Evolutionary conservation across 495 filamentous ascomycete genomes (phyloP).

Genomic region (Annulohypoxylon bovei): DNA sequence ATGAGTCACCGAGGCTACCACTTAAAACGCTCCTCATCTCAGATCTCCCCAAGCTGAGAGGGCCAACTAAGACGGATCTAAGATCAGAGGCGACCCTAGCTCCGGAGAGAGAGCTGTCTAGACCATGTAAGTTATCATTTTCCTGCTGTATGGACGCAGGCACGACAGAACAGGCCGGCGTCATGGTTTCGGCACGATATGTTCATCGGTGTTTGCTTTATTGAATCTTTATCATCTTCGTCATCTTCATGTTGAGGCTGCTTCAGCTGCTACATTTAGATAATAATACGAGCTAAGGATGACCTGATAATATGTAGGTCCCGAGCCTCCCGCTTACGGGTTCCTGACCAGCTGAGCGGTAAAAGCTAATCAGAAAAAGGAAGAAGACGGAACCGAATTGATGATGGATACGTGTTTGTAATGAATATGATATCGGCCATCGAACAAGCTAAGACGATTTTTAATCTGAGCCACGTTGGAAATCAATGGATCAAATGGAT

Average conservation of each 20-base stretch:
- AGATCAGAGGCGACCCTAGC: background rate
- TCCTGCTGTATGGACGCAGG: background rate
- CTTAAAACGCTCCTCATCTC: background rate
- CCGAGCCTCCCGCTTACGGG: slow-evolving; percentile 10
- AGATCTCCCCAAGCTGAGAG: slow-evolving; percentile 1
- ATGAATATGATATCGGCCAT: slow-evolving; percentile 23
- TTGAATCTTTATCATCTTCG: background rate
- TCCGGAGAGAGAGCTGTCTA: background rate
- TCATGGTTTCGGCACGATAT: background rate
- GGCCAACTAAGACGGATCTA: background rate
- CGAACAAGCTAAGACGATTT: slow-evolving; percentile 8
- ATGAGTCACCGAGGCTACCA: slow-evolving; percentile 2
- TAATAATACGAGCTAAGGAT: background rate
- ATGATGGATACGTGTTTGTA: slow-evolving; percentile 40
- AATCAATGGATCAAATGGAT: background rate
- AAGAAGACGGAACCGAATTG: background rate
- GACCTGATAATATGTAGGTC: slow-evolving; percentile 2
- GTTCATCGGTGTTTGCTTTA: background rate
- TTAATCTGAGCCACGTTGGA: slow-evolving; percentile 20
- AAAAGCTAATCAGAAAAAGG: slow-evolving; percentile 5
- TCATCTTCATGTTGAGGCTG: background rate
- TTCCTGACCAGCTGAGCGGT: slow-evolving; percentile 3
- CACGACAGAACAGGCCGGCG: background rate
- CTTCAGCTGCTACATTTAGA: slow-evolving; percentile 5
- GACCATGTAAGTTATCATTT: background rate